A percentile compares a stretch with the other conserved stretches of the same genome.
These are phyloP conservation scores for Colletotrichum sp. DNA, from an alignment of 2,329 filamentous ascomycete genomes.

Conservation along the genomic window DNA sequence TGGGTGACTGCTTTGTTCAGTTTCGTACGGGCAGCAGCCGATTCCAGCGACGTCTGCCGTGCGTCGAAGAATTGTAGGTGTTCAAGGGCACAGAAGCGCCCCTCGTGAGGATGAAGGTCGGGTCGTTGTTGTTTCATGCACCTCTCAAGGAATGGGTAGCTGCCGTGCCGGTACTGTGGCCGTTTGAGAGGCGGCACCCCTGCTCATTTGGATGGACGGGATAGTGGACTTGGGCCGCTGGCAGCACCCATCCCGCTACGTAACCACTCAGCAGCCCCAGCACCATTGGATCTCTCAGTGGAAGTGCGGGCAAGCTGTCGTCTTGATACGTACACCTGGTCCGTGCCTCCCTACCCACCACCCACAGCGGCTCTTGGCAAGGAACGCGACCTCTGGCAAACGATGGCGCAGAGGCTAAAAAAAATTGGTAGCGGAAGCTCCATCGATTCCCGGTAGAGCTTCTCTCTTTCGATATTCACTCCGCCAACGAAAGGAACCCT, in stretches of 20 bases:
- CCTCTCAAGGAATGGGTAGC: conserved; percentile 5
- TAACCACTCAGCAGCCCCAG: neutral
- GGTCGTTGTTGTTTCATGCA: conserved; percentile 15
- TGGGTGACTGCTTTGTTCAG: conserved; percentile 16
- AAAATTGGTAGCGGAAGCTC: conserved; percentile 24
- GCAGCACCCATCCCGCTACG: conserved; percentile 9
- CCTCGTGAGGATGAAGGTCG: neutral
- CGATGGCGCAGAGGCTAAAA: conserved; percentile 21
- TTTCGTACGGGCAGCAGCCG: neutral
- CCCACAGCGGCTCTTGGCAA: conserved; percentile 2
- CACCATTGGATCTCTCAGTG: neutral
- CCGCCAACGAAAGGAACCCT: conserved; percentile 2
- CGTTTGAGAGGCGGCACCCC: neutral
- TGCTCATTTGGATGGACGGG: neutral
- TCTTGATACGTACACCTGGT: neutral
- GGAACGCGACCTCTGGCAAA: conserved; percentile 14
- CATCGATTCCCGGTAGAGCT: conserved; percentile 22
- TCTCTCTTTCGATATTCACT: conserved; percentile 15
- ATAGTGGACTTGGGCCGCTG: neutral
- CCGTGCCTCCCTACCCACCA: conserved; percentile 10
- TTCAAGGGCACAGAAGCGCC: neutral
- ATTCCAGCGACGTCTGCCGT: neutral
- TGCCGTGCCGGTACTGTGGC: conserved; percentile 8
- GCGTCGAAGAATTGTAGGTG: neutral
- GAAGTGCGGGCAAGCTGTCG: neutral